Percentiles rank a stretch among this genome's conserved stretches.
Conservation (phyloP, 805 yeast genomes). For the Saturnispora sanitii region DNA sequence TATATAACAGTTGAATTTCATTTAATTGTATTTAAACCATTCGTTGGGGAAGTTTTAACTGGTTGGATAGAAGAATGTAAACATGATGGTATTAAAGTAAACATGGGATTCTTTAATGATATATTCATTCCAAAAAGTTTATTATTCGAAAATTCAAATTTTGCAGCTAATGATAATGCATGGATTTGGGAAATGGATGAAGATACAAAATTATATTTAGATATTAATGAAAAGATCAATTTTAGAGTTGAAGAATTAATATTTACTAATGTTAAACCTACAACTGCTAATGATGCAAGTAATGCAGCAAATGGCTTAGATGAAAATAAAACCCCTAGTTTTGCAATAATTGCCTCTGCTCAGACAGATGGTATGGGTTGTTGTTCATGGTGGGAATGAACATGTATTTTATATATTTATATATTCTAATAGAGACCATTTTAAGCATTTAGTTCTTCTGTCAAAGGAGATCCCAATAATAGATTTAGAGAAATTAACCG, state of each 20-base stretch:
- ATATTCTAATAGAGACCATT: too few relatives aligned
- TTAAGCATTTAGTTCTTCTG: too few relatives aligned
- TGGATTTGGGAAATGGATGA: conserved; percentile 86
- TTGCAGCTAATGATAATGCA: conserved; percentile 63
- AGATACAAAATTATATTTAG: conserved; percentile 71
- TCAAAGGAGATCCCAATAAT: too few relatives aligned
- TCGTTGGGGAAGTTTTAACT: conserved; percentile 82
- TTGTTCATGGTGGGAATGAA: conserved; percentile 88
- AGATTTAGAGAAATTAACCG: too few relatives aligned
- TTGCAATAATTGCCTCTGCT: conserved; percentile 79
- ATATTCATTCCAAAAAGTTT: conserved; percentile 77
- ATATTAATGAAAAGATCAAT: conserved; percentile 82
- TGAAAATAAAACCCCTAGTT: conserved; percentile 50
- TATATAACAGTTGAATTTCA: conserved; percentile 69
- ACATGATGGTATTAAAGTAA: conserved; percentile 75
- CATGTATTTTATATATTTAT: neutral
- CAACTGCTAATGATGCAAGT: conserved; percentile 36
- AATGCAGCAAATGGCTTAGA: conserved; percentile 22
- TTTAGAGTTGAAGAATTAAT: conserved; percentile 86
- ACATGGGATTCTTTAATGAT: conserved; percentile 85
- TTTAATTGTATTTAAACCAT: conserved; percentile 80
- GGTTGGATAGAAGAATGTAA: conserved; percentile 92
- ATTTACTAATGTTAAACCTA: conserved; percentile 76
- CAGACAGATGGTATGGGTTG: conserved; percentile 97
- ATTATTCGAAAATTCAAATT: conserved; percentile 51